phyloP scores from a whole-genome alignment of 2,329 filamentous ascomycete genomes.

The Trichoderma koningii region DNA sequence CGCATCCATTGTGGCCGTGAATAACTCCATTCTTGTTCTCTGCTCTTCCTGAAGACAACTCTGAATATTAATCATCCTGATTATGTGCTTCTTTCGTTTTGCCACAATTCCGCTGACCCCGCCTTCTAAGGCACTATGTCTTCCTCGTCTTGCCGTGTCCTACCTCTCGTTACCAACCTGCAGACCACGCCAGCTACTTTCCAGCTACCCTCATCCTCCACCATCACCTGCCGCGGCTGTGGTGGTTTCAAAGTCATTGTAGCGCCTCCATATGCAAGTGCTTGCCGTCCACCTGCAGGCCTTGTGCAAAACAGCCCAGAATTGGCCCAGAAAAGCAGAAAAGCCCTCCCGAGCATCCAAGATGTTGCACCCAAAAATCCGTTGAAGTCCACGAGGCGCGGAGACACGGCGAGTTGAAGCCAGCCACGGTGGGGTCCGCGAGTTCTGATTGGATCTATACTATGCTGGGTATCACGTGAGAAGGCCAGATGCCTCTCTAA shows the following conservation, averaged over 20 bases:
- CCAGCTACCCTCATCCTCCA: no score
- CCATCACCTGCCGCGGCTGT: no score
- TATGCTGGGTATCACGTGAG: conserved; percentile 5
- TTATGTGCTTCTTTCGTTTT: no score
- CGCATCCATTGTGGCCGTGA: background rate
- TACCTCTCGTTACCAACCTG: no score
- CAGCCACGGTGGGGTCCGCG: conserved; percentile 16
- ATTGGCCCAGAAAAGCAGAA: conserved; percentile 4
- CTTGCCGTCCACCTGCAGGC: conserved; percentile 7
- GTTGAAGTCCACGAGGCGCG: conserved; percentile 1
- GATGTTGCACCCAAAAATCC: conserved; percentile 12
- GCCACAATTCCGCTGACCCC: no score
- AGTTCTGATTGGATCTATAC: background rate
- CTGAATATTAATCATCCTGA: background rate
- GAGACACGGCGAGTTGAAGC: background rate
- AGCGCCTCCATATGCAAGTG: conserved; percentile 17
- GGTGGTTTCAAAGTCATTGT: no score
- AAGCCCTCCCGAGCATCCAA: background rate
- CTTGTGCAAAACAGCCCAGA: conserved; percentile 5
- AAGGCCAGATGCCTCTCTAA: background rate
- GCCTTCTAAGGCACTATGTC: no score
- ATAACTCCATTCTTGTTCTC: background rate
- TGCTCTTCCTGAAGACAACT: background rate
- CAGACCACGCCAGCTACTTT: no score
- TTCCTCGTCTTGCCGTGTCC: no score